Conservation (phyloP, 2,329 filamentous ascomycete species). For the Beauveria bassiana region DNA sequence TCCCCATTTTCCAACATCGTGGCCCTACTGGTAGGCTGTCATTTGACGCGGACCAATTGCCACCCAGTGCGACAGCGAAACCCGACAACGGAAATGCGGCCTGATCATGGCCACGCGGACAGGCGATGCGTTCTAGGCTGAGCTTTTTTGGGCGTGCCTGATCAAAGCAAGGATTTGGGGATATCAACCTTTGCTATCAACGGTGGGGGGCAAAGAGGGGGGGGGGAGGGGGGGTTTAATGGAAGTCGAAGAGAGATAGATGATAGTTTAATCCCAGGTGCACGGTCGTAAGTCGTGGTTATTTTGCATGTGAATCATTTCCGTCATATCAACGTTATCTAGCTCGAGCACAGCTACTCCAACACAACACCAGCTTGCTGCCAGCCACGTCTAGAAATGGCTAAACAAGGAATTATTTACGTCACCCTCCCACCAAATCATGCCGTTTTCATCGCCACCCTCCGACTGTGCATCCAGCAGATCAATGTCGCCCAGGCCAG, state of each 20-base stretch:
- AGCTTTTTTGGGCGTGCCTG: background rate
- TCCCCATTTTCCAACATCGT: background rate
- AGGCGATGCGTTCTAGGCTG: background rate
- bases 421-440: constrained; percentile 34
- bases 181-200: background rate
- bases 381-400: constrained; percentile 21
- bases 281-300: too few relatives aligned
- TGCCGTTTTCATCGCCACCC: constrained; percentile 18
- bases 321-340: background rate
- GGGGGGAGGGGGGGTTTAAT: too few relatives aligned
- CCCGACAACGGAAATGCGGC: background rate
- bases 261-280: too few relatives aligned
- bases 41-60: background rate
- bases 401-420: constrained; percentile 32
- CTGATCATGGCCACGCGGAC: background rate
- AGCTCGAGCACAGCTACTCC: background rate
- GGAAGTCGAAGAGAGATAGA: too few relatives aligned
- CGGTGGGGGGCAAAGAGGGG: background rate
- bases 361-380: background rate
- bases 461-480: constrained; percentile 22
- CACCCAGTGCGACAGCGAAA: background rate
- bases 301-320: background rate
- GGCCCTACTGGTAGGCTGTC: background rate
- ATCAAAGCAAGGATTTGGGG: background rate
- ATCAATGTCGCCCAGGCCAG: constrained; percentile 29